Evolutionary conservation across 2,329 filamentous ascomycete species (phyloP).

Genomic region (Stylonectria norvegica): DNA sequence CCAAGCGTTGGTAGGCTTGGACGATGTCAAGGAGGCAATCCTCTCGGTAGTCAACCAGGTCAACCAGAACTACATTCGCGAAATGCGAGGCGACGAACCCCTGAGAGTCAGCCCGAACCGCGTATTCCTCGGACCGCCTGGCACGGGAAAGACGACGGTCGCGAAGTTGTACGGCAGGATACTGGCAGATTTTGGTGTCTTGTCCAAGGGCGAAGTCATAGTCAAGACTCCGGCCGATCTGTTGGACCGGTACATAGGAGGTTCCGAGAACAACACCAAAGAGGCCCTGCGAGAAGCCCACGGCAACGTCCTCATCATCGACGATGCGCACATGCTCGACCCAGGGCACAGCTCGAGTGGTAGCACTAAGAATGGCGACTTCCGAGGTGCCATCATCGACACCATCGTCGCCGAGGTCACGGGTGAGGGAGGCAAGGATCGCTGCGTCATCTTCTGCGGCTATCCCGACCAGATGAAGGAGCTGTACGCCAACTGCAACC

Average conservation of each 20-base stretch:
- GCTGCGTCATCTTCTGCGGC: conserved; percentile 68
- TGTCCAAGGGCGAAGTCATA: conserved; percentile 52
- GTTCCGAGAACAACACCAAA: conserved; percentile 68
- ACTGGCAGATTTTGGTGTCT: conserved; percentile 60
- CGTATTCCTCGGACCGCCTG: conserved; percentile 68
- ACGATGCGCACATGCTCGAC: conserved; percentile 70
- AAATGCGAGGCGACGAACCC: conserved; percentile 56
- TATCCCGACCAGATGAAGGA: conserved; percentile 67
- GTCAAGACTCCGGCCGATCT: conserved; percentile 72
- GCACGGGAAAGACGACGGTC: conserved; percentile 71
- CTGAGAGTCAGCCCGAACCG: conserved; percentile 61
- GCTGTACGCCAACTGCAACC: conserved; percentile 72
- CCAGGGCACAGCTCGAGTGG: conserved; percentile 32
- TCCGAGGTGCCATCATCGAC: conserved; percentile 65
- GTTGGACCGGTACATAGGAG: conserved; percentile 58
- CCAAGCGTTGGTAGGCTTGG: conserved; percentile 55
- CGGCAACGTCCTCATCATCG: conserved; percentile 74
- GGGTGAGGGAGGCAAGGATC: conserved; percentile 65
- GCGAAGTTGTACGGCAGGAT: conserved; percentile 69
- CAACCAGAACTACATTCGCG: conserved; percentile 60
- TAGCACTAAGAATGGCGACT: conserved; percentile 39
- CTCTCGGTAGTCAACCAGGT: conserved; percentile 48
- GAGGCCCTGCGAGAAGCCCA: conserved; percentile 60
- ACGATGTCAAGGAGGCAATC: conserved; percentile 54
- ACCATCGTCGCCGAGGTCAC: conserved; percentile 74